These are phyloP conservation scores for Psilocybe cyanescens DNA, from an alignment of 768 basidiomycete species.

Conservation along the genomic window DNA sequence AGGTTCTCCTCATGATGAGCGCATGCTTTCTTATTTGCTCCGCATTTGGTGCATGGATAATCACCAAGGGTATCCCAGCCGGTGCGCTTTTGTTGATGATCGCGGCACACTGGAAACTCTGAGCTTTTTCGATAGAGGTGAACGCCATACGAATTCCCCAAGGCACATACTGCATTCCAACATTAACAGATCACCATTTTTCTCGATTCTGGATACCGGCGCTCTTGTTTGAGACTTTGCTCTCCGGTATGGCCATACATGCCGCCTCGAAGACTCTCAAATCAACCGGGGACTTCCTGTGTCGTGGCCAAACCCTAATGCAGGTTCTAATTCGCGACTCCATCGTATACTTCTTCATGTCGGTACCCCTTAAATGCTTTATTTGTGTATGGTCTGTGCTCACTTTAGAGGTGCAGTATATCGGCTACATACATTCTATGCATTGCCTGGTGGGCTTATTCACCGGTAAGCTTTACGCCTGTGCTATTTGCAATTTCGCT, in stretches of 20 bases:
- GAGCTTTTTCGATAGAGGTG: not conserved
- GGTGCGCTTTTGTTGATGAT: not conserved
- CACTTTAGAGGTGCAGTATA: not conserved
- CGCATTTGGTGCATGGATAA: not conserved
- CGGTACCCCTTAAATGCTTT: not conserved
- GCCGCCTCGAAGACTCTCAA: not conserved
- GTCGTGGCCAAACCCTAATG: not conserved
- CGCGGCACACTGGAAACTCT: not conserved
- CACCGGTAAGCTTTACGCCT: not conserved
- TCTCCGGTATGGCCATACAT: not conserved
- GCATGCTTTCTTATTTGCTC: not conserved
- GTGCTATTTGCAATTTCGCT: not conserved
- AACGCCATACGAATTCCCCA: not conserved
- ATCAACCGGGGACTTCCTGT: not conserved
- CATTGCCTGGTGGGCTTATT: not conserved
- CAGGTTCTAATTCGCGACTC: not conserved
- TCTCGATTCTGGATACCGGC: no score
- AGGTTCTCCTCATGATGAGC: not conserved
- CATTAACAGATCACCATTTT: not conserved
- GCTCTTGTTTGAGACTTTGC: not conserved
- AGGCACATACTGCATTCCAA: not conserved
- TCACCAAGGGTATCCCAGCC: not conserved
- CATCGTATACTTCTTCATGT: not conserved
- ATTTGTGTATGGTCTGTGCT: not conserved
- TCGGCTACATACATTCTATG: not conserved